Percentiles rank a stretch among this genome's conserved stretches.
These are phyloP conservation scores for Calonectria pauciramosa DNA, from an alignment of 2,329 filamentous ascomycete genomes.

Conservation along the genomic window DNA sequence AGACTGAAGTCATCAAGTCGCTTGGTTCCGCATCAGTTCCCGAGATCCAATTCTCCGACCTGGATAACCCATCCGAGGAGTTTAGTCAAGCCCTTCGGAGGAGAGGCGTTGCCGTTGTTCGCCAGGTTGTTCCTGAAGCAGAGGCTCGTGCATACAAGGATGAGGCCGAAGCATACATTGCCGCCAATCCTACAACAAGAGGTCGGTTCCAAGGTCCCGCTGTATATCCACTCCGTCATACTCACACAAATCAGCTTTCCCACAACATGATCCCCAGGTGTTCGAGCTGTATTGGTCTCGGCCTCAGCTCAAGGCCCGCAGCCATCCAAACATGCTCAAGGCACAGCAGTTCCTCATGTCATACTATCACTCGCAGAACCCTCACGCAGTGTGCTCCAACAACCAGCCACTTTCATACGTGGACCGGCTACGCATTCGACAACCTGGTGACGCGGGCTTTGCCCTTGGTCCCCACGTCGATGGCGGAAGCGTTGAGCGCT, in stretches of 20 bases:
- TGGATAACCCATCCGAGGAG: background rate
- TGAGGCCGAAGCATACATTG: slow-evolving; percentile 15
- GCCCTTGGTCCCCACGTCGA: slow-evolving; percentile 81
- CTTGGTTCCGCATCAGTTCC: slow-evolving; percentile 1
- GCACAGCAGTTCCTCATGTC: slow-evolving; percentile 25
- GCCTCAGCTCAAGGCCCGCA: slow-evolving; percentile 19
- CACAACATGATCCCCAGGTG: slow-evolving; percentile 6
- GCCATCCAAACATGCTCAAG: slow-evolving; percentile 27
- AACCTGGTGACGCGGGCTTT: slow-evolving; percentile 78
- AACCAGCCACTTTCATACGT: slow-evolving; percentile 75
- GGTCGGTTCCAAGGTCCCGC: background rate
- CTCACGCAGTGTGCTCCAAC: background rate
- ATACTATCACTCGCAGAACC: slow-evolving; percentile 12
- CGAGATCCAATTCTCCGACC: slow-evolving; percentile 3
- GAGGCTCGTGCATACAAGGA: slow-evolving; percentile 14
- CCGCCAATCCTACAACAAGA: slow-evolving; percentile 9
- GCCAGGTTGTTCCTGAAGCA: slow-evolving; percentile 5
- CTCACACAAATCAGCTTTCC: background rate
- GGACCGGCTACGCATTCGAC: slow-evolving; percentile 79
- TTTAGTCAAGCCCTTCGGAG: slow-evolving; percentile 6
- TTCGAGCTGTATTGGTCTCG: slow-evolving; percentile 17
- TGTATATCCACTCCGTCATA: background rate
- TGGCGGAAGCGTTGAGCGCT: slow-evolving; percentile 80
- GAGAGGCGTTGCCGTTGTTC: slow-evolving; percentile 10
- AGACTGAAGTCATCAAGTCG: slow-evolving; percentile 1